Conservation (phyloP, 805 yeast genomes). For the Pichia gijzeniarum region DNA sequence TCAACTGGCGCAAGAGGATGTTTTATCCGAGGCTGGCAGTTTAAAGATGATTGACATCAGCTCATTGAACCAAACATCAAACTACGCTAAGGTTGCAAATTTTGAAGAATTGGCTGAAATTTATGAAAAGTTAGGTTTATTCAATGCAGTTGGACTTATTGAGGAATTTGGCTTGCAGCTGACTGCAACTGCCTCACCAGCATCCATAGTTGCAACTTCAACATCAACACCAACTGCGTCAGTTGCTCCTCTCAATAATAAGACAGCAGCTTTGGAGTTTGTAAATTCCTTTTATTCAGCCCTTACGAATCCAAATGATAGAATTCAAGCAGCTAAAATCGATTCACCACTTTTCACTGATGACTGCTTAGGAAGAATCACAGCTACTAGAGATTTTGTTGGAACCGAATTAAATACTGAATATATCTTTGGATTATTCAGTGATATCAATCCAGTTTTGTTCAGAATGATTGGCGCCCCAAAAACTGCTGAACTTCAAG, state of each 20-base stretch:
- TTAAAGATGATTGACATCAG: background rate
- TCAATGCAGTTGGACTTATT: background rate
- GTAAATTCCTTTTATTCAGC: background rate
- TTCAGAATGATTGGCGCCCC: background rate
- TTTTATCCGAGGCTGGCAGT: background rate
- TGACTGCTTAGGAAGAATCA: background rate
- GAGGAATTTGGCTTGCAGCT: background rate
- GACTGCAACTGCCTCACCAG: background rate
- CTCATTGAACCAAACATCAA: background rate
- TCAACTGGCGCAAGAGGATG: background rate
- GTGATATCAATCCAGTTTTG: background rate
- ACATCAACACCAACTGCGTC: background rate
- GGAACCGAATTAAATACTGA: background rate
- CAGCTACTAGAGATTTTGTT: background rate
- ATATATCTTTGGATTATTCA: background rate
- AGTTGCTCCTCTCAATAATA: background rate
- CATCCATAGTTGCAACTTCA: background rate
- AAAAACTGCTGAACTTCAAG: background rate
- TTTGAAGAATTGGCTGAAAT: background rate
- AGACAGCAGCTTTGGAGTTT: background rate
- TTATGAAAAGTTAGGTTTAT: background rate
- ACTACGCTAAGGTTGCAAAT: background rate
- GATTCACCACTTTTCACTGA: background rate
- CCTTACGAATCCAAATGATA: background rate
- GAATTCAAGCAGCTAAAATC: background rate